Percentiles rank a stretch among this genome's conserved stretches.
These are phyloP conservation scores for Ganoderma lucidum DNA, from an alignment of 1,284 basidiomycete genomes.

Conservation along the genomic window DNA sequence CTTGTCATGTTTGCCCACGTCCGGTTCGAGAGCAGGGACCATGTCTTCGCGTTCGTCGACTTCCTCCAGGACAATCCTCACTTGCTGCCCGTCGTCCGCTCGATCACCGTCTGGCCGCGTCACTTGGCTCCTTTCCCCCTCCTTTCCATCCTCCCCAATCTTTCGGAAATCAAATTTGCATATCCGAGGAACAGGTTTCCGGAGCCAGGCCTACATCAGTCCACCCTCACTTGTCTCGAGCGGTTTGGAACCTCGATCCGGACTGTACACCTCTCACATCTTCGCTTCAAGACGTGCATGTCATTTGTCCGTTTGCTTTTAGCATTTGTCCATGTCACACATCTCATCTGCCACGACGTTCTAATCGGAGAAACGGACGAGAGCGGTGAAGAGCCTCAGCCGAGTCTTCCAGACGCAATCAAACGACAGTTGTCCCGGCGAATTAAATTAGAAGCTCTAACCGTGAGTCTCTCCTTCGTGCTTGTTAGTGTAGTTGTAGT, in stretches of 20 bases:
- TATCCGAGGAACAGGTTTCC: not conserved
- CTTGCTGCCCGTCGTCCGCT: not conserved
- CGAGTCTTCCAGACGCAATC: no score
- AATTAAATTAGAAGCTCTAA: no score
- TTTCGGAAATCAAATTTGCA: not conserved
- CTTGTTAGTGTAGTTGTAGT: no score
- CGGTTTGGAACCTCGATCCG: not conserved
- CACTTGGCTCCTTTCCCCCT: not conserved
- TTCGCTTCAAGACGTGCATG: not conserved
- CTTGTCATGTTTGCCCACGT: not conserved
- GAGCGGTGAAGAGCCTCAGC: not conserved
- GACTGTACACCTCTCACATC: not conserved
- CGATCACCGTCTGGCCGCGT: not conserved
- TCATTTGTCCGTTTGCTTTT: not conserved
- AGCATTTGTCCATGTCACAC: not conserved
- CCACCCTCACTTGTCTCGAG: not conserved
- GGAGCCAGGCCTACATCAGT: no score
- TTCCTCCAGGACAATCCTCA: not conserved
- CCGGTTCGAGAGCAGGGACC: not conserved
- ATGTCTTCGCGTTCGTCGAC: not conserved
- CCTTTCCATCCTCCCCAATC: not conserved
- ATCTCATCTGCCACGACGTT: not conserved
- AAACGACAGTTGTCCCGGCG: no score
- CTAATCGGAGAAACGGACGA: not conserved
- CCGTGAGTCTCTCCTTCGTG: no score